phyloP scores from a whole-genome alignment of 495 filamentous ascomycete genomes.

The Xylaria cubensis region DNA sequence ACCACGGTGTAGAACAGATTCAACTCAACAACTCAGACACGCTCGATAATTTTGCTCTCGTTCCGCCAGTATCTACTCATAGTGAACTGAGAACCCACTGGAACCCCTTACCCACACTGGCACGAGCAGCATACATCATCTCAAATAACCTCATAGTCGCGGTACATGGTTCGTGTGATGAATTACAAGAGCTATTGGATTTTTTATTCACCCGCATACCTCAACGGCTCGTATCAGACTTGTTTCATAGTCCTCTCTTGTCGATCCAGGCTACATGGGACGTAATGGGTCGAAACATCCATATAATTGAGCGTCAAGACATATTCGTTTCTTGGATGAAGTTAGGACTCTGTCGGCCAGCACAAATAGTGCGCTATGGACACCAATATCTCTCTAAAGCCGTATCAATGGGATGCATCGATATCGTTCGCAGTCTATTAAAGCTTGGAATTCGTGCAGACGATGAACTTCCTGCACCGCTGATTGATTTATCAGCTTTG shows the following conservation, averaged over 20 bases:
- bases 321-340: constrained; percentile 20
- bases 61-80: neutral
- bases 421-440: constrained; percentile 23
- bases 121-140: neutral
- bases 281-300: neutral
- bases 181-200: constrained; percentile 12
- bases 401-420: constrained; percentile 18
- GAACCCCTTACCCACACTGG: neutral
- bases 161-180: too few relatives aligned
- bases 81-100: neutral
- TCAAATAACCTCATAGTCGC: neutral
- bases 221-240: neutral
- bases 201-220: constrained; percentile 20
- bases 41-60: neutral
- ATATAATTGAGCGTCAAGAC: constrained; percentile 5
- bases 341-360: constrained; percentile 8
- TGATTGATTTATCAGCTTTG: too few relatives aligned
- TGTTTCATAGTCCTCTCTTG: constrained; percentile 19
- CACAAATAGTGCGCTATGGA: constrained; percentile 17
- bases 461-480: too few relatives aligned
- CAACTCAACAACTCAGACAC: neutral
- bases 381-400: constrained; percentile 18
- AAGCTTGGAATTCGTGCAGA: constrained; percentile 26
- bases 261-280: constrained; percentile 24
- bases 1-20: neutral